Conservation (phyloP, 805 yeast species). For the Starmerella geochares region DNA sequence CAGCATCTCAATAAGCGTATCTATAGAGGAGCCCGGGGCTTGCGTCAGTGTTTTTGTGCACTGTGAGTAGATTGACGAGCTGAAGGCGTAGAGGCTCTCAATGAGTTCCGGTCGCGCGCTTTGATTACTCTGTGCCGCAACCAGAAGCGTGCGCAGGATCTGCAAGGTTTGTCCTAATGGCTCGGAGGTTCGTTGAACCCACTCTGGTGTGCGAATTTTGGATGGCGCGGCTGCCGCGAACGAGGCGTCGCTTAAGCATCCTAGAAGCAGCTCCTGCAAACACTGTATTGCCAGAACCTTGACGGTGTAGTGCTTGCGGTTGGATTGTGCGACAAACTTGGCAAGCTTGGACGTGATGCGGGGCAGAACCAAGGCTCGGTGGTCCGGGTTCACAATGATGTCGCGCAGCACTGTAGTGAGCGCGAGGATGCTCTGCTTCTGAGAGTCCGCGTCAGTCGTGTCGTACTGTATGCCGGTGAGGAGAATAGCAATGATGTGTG, state of each 20-base stretch:
- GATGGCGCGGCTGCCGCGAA: neutral
- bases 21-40: neutral
- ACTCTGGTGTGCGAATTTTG: slow-evolving; percentile 8
- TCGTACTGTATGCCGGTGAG: slow-evolving; percentile 24
- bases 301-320: slow-evolving; percentile 17
- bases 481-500: slow-evolving; percentile 23
- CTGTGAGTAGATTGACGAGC: neutral
- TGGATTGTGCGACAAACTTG: slow-evolving; percentile 13
- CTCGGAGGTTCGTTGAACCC: slow-evolving; percentile 10
- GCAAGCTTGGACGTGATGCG: slow-evolving; percentile 19
- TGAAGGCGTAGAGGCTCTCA: slow-evolving; percentile 6
- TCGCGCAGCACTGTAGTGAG: slow-evolving; percentile 14
- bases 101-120: slow-evolving; percentile 12
- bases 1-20: slow-evolving; percentile 8
- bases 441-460: slow-evolving; percentile 17
- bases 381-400: slow-evolving; percentile 14
- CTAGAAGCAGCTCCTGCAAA: slow-evolving; percentile 5
- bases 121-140: neutral
- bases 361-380: slow-evolving; percentile 21
- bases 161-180: slow-evolving; percentile 9
- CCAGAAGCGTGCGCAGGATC: slow-evolving; percentile 5
- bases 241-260: slow-evolving; percentile 4
- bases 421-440: slow-evolving; percentile 21
- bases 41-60: neutral
- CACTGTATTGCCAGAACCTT: slow-evolving; percentile 13